Conservation (phyloP, 306 rosid genomes). For the Biancaea sappan region DNA sequence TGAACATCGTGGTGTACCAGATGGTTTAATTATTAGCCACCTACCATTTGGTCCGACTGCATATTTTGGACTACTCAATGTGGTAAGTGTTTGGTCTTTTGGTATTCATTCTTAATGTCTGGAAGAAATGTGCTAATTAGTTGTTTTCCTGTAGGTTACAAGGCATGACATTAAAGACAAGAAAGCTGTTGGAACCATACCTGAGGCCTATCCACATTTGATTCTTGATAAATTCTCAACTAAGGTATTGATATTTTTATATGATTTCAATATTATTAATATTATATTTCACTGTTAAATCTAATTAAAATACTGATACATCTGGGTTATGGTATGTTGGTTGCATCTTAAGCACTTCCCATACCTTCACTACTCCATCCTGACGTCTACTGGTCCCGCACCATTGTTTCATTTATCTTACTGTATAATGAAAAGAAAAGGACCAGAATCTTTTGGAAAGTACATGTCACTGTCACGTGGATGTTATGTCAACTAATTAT, state of each 20-base stretch:
- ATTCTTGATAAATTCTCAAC: constrained; percentile 79
- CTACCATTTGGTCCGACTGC: constrained; percentile 96
- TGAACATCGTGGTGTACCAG: constrained; percentile 97
- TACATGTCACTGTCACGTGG: background rate
- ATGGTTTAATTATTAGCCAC: constrained; percentile 83
- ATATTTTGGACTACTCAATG: constrained; percentile 82
- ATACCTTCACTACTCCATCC: background rate
- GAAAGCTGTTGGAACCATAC: constrained; percentile 88
- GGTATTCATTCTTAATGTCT: background rate
- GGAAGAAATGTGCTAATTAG: constrained; percentile 31
- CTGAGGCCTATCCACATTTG: constrained; percentile 88
- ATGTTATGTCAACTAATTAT: constrained; percentile 4
- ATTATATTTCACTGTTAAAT: constrained; percentile 3
- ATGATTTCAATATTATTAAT: background rate
- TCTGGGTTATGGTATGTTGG: constrained; percentile 23
- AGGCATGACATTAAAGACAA: constrained; percentile 91
- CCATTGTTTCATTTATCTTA: background rate
- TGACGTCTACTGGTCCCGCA: background rate
- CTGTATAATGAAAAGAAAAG: background rate
- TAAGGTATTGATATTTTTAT: constrained; percentile 57
- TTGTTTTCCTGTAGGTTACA: constrained; percentile 62
- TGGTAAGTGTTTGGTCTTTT: constrained; percentile 59
- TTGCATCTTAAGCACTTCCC: constrained; percentile 6
- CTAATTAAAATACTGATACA: background rate
- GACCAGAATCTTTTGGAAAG: background rate